Conservation (phyloP, 2,329 filamentous ascomycete genomes). For the Aspergillus puulaauensis region DNA sequence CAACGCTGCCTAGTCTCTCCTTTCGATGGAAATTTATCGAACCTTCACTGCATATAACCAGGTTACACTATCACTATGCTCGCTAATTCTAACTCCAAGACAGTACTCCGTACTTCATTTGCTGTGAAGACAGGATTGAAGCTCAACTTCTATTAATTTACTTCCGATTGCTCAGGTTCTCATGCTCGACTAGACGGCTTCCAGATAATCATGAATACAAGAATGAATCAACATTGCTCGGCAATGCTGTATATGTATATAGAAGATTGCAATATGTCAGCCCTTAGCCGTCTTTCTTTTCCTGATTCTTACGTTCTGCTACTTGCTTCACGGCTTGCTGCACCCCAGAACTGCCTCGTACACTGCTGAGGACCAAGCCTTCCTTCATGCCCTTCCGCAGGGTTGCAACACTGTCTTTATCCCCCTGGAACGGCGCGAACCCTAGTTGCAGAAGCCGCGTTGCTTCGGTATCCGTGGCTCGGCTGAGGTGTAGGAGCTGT, state of each 20-base stretch:
- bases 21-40: background rate
- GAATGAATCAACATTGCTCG: background rate
- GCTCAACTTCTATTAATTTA: background rate
- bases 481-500: constrained; percentile 62
- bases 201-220: background rate
- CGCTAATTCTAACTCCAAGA: background rate
- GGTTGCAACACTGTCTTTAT: constrained; percentile 62
- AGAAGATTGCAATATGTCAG: background rate
- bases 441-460: constrained; percentile 72
- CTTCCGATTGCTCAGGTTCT: background rate
- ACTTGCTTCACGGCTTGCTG: constrained; percentile 72
- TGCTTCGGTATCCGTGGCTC: constrained; percentile 67
- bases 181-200: background rate
- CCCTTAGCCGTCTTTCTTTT: constrained; percentile 22
- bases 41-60: background rate
- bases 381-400: constrained; percentile 74
- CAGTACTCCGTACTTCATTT: background rate
- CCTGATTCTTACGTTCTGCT: constrained; percentile 58
- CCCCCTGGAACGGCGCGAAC: constrained; percentile 76
- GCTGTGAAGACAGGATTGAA: background rate
- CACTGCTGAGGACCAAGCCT: constrained; percentile 84
- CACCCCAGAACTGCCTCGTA: constrained; percentile 77
- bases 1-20: background rate
- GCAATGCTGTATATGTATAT: background rate
- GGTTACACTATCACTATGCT: background rate